These are phyloP conservation scores for Sideroxylon spinosum DNA, from an alignment of 179 eudicot species.

Conservation along the genomic window DNA sequence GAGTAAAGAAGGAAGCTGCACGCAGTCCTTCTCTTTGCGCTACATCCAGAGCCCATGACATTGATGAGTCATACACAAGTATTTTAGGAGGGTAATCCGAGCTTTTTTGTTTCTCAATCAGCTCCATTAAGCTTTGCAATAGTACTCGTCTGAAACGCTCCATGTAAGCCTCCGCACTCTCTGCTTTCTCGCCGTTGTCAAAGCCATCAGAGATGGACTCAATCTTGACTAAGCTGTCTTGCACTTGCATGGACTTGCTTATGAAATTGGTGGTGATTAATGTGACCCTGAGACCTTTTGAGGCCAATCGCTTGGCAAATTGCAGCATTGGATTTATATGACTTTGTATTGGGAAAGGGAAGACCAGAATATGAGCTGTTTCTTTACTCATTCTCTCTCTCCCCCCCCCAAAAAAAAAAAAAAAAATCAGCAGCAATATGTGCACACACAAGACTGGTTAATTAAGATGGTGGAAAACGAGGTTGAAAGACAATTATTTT, in stretches of 20 bases:
- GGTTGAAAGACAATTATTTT: too few species aligned
- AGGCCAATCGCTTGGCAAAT: conserved; percentile 44
- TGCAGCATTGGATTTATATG: conserved; percentile 48
- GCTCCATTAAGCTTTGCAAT: conserved; percentile 17
- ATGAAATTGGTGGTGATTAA: conserved; percentile 23
- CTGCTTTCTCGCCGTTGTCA: conserved; percentile 23
- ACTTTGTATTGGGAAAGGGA: conserved; percentile 41
- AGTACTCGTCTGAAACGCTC: conserved; percentile 12
- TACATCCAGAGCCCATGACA: conserved; percentile 19
- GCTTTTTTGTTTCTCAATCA: conserved; percentile 20
- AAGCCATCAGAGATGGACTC: conserved; percentile 43
- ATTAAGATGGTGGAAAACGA: too few species aligned
- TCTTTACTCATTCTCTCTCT: not conserved
- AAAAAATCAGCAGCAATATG: too few species aligned
- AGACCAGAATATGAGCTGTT: conserved; percentile 28
- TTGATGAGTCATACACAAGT: conserved; percentile 22
- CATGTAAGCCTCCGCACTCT: conserved; percentile 19
- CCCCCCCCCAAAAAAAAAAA: too few species aligned
- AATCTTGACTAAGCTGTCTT: conserved; percentile 17
- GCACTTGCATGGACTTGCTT: not conserved
- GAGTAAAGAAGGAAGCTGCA: conserved; percentile 20
- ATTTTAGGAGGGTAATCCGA: conserved; percentile 23
- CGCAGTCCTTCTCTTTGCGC: not conserved
- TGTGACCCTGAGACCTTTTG: conserved; percentile 37
- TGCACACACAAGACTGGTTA: too few species aligned